These are phyloP conservation scores for Pisolithus orientalis DNA, from an alignment of 768 basidiomycete species.

Conservation along the genomic window DNA sequence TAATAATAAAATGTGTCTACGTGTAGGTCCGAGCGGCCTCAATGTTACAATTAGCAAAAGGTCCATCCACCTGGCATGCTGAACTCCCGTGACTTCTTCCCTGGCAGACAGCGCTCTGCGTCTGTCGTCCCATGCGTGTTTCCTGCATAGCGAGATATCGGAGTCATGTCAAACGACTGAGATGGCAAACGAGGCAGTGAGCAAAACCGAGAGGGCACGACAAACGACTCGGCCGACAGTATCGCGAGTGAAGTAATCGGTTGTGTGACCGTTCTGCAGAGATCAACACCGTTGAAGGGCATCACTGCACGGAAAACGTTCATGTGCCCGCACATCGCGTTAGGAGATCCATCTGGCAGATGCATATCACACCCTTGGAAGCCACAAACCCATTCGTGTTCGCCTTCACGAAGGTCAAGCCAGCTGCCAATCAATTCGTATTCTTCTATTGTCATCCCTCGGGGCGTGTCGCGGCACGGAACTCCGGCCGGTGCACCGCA, in stretches of 20 bases:
- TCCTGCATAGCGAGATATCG: conserved; percentile 6
- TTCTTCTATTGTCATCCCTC: conserved; percentile 38
- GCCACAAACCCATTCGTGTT: conserved; percentile 24
- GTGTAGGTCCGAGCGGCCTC: not conserved
- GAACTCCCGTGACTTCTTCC: conserved; percentile 21
- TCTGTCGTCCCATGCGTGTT: not conserved
- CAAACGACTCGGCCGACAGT: conserved; percentile 11
- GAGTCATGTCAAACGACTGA: conserved; percentile 12
- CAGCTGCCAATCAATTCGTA: conserved; percentile 47
- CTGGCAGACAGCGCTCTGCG: conserved; percentile 11
- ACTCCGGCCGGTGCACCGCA: conserved; percentile 23
- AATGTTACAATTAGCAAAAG: conserved; percentile 11
- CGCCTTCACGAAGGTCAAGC: conserved; percentile 25
- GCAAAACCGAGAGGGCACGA: conserved; percentile 13
- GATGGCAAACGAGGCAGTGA: conserved; percentile 22
- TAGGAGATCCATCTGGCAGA: conserved; percentile 29
- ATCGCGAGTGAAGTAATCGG: conserved; percentile 3
- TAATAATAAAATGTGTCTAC: not conserved
- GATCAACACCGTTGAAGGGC: conserved; percentile 19
- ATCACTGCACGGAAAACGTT: conserved; percentile 18
- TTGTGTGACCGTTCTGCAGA: conserved; percentile 4
- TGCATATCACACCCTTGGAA: conserved; percentile 24
- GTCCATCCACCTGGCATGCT: conserved; percentile 40
- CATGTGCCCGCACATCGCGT: conserved; percentile 14
- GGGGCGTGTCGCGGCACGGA: conserved; percentile 16